Evolutionary conservation across 768 basidiomycete species (phyloP), one percentile per base, ranked within the genome.

Genomic region (Termitomyces sp.): DNA sequence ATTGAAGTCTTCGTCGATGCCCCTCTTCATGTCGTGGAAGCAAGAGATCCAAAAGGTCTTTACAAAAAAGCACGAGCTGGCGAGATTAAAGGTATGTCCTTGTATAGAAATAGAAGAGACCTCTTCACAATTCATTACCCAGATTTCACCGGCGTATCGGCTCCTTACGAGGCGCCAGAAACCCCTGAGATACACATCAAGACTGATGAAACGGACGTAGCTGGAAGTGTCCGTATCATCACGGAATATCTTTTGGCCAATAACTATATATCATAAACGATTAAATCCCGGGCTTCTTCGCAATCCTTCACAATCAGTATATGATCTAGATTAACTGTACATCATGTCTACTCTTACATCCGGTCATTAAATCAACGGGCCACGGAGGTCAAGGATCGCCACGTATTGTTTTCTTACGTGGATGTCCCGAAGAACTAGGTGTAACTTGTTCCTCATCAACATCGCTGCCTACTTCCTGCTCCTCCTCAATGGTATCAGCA

Each of bases 121-220:
- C 28, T 33, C 31, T 45, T 30, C 48, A 7, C 23, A 26, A 33
- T 26, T 3, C 15, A 50, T 35, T 42, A n/a, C 44, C 3, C 66
- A 98, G 97, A 98, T 54, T 99, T 99, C 74, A 98, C 97, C 47
- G 97, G 97, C 7, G 89, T 98, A 68, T 95, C 94, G 21, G 93
- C 97, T 5, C 97, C 97, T 17, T 98, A 98, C 70, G 97, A 98
- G 72, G 82, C 85, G 5, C 97, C 97, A 17, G 77, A 78, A 55
- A 73, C 73, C 14, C 87, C 97, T 43, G 97, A 98, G 72, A 82
- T 99, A 58, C 94, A 95, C 74, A 89, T 99, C 71, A 86, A 81
- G 67, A 98, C 96, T 2, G 82, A 91, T 67, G 79, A 94, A 70
- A 79, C 78, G 26, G 83, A 87, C 63, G 87, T 98, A 35, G 75